Conservation (phyloP, 768 basidiomycete genomes). For the Lactarius sp. region DNA sequence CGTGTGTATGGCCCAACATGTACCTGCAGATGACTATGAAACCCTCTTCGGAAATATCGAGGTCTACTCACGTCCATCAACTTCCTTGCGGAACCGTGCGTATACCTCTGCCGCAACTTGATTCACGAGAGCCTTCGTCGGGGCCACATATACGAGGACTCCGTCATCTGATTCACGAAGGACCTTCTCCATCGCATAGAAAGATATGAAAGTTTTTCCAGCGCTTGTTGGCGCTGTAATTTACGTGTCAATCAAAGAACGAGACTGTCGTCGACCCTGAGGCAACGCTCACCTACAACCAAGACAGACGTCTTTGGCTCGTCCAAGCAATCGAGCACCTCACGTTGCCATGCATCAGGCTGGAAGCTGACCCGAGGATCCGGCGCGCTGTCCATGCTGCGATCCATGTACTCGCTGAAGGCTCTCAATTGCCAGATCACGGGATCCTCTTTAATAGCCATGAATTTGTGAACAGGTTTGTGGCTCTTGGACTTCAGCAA, state of each 20-base stretch:
- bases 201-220: conserved; percentile 75
- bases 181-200: conserved; percentile 70
- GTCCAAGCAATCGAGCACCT: conserved; percentile 63
- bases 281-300: conserved; percentile 49
- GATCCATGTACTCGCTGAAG: conserved; percentile 69
- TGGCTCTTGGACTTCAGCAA: conserved; percentile 45
- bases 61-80: conserved; percentile 40
- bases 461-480: conserved; percentile 42
- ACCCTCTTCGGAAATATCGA: not conserved
- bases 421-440: conserved; percentile 62
- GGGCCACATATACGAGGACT: conserved; percentile 67
- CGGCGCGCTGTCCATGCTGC: conserved; percentile 57
- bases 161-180: conserved; percentile 59
- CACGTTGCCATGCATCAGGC: conserved; percentile 68
- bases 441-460: conserved; percentile 53
- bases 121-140: conserved; percentile 67
- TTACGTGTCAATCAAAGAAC: not conserved
- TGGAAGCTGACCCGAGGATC: conserved; percentile 58
- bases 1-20: conserved; percentile 62
- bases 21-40: conserved; percentile 36
- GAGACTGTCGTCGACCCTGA: not conserved
- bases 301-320: conserved; percentile 49
- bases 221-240: conserved; percentile 60
- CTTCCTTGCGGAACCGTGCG: conserved; percentile 57
- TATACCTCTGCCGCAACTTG: conserved; percentile 75